Evolutionary conservation across 768 basidiomycete species (phyloP).

Genomic region (Sarcodon aspratus): DNA sequence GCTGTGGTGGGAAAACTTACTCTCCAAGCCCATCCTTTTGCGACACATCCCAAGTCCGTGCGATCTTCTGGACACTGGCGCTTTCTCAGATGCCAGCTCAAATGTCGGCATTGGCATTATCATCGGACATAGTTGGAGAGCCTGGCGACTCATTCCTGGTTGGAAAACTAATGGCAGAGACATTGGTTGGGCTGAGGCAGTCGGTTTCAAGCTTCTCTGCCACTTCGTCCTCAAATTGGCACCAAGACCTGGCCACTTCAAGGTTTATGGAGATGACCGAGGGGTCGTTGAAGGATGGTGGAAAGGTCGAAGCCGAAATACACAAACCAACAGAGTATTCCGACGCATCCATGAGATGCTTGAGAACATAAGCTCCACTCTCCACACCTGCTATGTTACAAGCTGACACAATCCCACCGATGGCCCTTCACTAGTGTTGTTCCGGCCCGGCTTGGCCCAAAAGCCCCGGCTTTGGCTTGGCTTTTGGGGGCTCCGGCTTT

Average conservation of each 20-base stretch:
- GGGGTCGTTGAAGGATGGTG: conserved; percentile 28
- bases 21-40: not conserved
- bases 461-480: no score
- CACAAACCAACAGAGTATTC: no score
- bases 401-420: no score
- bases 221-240: not conserved
- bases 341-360: no score
- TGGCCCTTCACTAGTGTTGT: no score
- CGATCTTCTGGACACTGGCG: not conserved
- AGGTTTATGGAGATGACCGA: conserved; percentile 14
- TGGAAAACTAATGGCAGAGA: no score
- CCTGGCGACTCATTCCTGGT: conserved; percentile 6
- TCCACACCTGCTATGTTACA: no score
- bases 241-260: conserved; percentile 19
- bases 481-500: no score
- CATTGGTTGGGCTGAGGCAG: conserved; percentile 13
- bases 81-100: conserved; percentile 11
- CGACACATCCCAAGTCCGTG: not conserved
- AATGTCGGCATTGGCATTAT: no score
- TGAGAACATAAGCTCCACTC: no score
- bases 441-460: no score
- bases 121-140: conserved; percentile 5
- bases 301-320: no score
- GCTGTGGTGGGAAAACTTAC: not conserved
- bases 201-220: conserved; percentile 3